Percentiles rank a stretch among this genome's conserved stretches.
Conservation (phyloP, 2,329 filamentous ascomycete genomes). For the Paraconiothyrium sp. region DNA sequence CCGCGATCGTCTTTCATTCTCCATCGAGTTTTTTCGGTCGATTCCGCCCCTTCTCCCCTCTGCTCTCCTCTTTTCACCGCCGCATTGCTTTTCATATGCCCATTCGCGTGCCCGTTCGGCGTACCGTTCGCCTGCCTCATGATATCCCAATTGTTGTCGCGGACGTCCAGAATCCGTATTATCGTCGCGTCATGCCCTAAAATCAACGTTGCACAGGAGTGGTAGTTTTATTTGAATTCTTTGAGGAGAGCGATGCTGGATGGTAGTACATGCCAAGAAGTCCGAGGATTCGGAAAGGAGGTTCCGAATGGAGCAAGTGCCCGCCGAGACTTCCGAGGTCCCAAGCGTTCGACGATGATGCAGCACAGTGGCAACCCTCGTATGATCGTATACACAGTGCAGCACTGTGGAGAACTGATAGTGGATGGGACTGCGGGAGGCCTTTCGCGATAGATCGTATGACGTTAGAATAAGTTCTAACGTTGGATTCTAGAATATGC, state of each 20-base stretch:
- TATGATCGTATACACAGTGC: slow-evolving; percentile 1
- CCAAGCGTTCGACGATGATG: slow-evolving; percentile 2
- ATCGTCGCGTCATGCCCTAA: slow-evolving; percentile 1
- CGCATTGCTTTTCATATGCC: slow-evolving; percentile 14
- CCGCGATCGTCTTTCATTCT: slow-evolving; percentile 83
- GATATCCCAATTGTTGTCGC: slow-evolving; percentile 1
- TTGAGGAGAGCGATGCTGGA: neutral
- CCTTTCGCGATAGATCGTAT: neutral
- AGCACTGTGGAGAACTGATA: neutral
- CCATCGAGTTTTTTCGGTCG: slow-evolving; percentile 84
- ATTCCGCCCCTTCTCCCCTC: slow-evolving; percentile 18
- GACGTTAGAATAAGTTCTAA: neutral
- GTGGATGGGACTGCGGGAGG: neutral
- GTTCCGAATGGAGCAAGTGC: slow-evolving; percentile 6
- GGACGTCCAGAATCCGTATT: neutral
- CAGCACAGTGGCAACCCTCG: neutral
- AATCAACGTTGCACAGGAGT: neutral
- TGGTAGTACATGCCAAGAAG: neutral
- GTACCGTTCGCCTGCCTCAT: slow-evolving; percentile 37
- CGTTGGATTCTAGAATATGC: no score
- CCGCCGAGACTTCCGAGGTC: neutral
- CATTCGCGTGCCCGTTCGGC: slow-evolving; percentile 2
- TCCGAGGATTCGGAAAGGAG: slow-evolving; percentile 13
- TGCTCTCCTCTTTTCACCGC: slow-evolving; percentile 23
- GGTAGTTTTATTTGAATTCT: neutral